phyloP scores from a whole-genome alignment of 148 eudicot genomes.

The Gaultheria prostrata region DNA sequence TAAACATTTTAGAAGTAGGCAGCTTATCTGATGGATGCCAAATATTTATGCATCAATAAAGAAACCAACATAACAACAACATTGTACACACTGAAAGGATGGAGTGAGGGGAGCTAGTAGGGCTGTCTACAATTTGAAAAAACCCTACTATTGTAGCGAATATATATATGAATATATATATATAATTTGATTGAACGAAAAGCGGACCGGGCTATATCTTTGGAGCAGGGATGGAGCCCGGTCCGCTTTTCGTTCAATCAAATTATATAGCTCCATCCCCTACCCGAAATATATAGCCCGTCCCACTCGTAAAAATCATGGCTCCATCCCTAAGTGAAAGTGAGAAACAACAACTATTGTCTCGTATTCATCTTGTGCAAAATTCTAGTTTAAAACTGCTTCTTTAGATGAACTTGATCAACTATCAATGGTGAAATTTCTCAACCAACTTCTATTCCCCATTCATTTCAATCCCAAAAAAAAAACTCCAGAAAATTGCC shows the following conservation, averaged over 20 bases:
- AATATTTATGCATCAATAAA: not conserved
- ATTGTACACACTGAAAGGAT: constrained; percentile 2
- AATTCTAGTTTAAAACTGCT: not conserved
- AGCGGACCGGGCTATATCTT: too few relatives aligned
- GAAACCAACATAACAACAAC: not conserved
- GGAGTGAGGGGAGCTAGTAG: too few relatives aligned
- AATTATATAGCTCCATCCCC: too few relatives aligned
- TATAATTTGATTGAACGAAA: too few relatives aligned
- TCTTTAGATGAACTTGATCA: not conserved
- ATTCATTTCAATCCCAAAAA: not conserved
- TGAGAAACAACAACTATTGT: not conserved
- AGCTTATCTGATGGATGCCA: not conserved
- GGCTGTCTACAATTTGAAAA: too few relatives aligned
- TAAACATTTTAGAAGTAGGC: not conserved
- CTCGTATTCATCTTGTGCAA: not conserved
- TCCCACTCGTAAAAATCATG: too few relatives aligned
- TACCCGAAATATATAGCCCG: too few relatives aligned
- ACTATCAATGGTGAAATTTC: not conserved
- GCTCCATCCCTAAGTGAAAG: too few relatives aligned
- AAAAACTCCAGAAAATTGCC: not conserved
- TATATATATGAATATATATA: too few relatives aligned
- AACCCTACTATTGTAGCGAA: too few relatives aligned
- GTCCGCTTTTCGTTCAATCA: too few relatives aligned
- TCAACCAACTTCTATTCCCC: not conserved
- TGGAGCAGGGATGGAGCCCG: too few relatives aligned